Conservation (phyloP, 2,329 filamentous ascomycete species). For the Penicillium polonicum region DNA sequence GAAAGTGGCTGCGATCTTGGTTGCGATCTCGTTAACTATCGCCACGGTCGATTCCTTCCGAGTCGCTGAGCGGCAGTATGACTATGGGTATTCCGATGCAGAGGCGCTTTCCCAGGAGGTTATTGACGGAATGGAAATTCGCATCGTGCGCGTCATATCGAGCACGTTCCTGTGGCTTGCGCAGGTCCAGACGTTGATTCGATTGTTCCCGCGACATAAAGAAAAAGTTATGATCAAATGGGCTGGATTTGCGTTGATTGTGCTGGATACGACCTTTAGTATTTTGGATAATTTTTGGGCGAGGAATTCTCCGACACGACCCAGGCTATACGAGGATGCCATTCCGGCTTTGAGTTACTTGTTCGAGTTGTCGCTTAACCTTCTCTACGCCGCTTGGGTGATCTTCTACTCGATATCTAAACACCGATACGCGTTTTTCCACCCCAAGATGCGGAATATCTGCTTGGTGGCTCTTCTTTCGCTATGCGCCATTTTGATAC, state of each 20-base stretch:
- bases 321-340: slow-evolving; percentile 78
- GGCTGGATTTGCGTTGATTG: slow-evolving; percentile 92
- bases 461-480: slow-evolving; percentile 76
- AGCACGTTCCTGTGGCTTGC: slow-evolving; percentile 97
- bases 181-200: slow-evolving; percentile 93
- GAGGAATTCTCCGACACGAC: slow-evolving; percentile 51
- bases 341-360: slow-evolving; percentile 89
- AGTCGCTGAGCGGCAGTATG: slow-evolving; percentile 79
- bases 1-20: slow-evolving; percentile 64
- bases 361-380: slow-evolving; percentile 80
- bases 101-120: slow-evolving; percentile 72
- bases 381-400: slow-evolving; percentile 90
- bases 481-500: slow-evolving; percentile 77
- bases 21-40: slow-evolving; percentile 82
- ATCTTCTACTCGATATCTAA: slow-evolving; percentile 93
- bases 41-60: slow-evolving; percentile 88
- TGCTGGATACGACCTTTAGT: slow-evolving; percentile 85
- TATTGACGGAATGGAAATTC: slow-evolving; percentile 79
- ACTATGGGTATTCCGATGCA: slow-evolving; percentile 75
- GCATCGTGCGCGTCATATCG: slow-evolving; percentile 87
- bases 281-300: slow-evolving; percentile 82
- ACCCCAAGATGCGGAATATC: slow-evolving; percentile 87
- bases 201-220: slow-evolving; percentile 90
- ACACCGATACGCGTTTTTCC: slow-evolving; percentile 85
- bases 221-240: slow-evolving; percentile 99